These are phyloP conservation scores for Zygotorulaspora chibaensis DNA, from an alignment of 805 yeast genomes.

Conservation along the genomic window DNA sequence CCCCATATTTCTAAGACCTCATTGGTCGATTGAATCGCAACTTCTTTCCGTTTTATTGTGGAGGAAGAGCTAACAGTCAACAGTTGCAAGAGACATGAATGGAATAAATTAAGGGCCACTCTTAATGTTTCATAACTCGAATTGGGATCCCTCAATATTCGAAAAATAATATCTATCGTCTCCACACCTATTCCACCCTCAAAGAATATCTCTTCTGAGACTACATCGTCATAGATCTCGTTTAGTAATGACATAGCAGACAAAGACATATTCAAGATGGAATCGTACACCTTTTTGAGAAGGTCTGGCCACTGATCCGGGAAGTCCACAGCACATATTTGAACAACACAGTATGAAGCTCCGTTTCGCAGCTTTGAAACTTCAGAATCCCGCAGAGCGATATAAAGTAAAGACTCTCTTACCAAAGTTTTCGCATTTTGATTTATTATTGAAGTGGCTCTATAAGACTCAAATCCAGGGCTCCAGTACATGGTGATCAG, in stretches of 20 bases:
- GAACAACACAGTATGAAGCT: constrained; percentile 71
- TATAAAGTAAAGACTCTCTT: constrained; percentile 46
- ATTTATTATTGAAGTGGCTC: constrained; percentile 55
- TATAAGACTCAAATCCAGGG: constrained; percentile 70
- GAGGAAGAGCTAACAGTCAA: constrained; percentile 30
- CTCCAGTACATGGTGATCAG: constrained; percentile 76
- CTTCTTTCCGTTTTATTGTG: constrained; percentile 16
- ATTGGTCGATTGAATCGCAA: constrained; percentile 18
- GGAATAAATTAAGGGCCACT: constrained; percentile 49
- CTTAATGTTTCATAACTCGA: constrained; percentile 40
- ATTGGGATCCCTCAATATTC: constrained; percentile 34
- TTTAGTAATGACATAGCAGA: constrained; percentile 59
- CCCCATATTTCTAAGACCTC: constrained; percentile 16
- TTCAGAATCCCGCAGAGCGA: constrained; percentile 42
- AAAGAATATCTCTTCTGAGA: constrained; percentile 83
- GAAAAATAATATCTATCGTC: constrained; percentile 48
- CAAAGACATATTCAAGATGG: constrained; percentile 36
- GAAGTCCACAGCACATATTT: constrained; percentile 81
- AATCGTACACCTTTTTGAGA: constrained; percentile 44
- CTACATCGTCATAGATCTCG: constrained; percentile 81
- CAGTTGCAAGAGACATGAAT: constrained; percentile 49
- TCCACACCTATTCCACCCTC: constrained; percentile 61
- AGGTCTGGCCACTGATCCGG: constrained; percentile 96
- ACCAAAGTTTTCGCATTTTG: constrained; percentile 49
- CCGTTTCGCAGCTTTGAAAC: constrained; percentile 61